Evolutionary conservation across 768 basidiomycete species (phyloP).

Genomic region (Macrolepiota fuliginosa): DNA sequence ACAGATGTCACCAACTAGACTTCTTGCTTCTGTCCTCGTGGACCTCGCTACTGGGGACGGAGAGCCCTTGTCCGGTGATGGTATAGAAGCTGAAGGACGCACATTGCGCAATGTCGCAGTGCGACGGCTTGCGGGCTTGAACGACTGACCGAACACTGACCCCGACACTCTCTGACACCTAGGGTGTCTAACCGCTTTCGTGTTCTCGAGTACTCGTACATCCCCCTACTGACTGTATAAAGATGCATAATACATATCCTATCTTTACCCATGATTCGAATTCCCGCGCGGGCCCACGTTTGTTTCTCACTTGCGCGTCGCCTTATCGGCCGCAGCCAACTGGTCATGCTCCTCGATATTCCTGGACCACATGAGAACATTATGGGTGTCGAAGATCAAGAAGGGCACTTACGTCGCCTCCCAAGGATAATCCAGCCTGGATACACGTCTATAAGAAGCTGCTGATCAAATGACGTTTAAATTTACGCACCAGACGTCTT

Average conservation of each 20-base stretch:
- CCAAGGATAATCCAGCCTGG: slow-evolving; percentile 84
- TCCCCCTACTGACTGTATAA: not conserved
- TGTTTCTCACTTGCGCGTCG: not conserved
- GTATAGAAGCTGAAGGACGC: slow-evolving; percentile 21
- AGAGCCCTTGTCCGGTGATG: slow-evolving; percentile 18
- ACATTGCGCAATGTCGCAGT: slow-evolving; percentile 8
- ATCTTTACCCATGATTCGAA: not conserved
- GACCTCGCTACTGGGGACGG: slow-evolving; percentile 23
- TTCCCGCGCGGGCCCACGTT: not conserved
- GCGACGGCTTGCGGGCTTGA: not conserved
- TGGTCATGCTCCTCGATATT: slow-evolving; percentile 77
- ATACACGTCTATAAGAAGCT: not conserved
- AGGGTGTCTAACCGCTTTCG: not conserved
- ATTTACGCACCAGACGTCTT: slow-evolving; percentile 64
- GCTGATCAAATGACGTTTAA: slow-evolving; percentile 1
- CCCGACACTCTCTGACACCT: not conserved
- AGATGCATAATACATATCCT: not conserved
- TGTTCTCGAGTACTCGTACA: not conserved
- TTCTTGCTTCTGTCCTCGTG: slow-evolving; percentile 20
- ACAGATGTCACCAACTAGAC: slow-evolving; percentile 17
- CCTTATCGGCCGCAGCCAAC: slow-evolving; percentile 46
- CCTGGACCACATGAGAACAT: slow-evolving; percentile 30
- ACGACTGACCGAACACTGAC: not conserved
- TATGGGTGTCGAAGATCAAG: not conserved
- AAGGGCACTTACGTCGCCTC: slow-evolving; percentile 56